Evolutionary conservation across 2,329 filamentous ascomycete genomes (phyloP), one percentile per base, ranked within the genome.

Genomic region (Diaporthe batatas): DNA sequence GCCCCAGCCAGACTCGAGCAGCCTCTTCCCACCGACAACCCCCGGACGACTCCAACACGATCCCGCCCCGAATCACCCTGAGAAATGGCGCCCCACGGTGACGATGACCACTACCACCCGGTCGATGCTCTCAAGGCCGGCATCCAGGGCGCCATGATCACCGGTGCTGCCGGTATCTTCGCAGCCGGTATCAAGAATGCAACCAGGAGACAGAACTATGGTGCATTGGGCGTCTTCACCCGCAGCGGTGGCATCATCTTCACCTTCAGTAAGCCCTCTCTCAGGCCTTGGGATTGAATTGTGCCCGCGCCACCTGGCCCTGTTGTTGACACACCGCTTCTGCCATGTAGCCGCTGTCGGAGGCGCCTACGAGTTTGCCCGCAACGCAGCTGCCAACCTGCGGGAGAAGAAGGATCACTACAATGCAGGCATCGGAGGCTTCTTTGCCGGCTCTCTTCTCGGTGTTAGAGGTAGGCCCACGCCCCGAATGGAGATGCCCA

Each of bases 381-480:
- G 89, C 78, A 89, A 88, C 77, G 93, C 94, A 65, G 88, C 92
- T 58, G 94, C 94, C 82, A 98, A 98, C 85, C 86, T 98, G 76
- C 92, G 95, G 79, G 88, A 95, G 83, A 94, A 93, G 85, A 90
- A 98, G 73, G 95, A 98, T 81, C 86, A 87, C 76, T 92, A 89
- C 84, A 96, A 95, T 82, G 86, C 91, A 71, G 89, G 90, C 53
- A 86, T 95, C 75, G 94, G 91, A 76, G 94, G 94, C 71, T 94
- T 96, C 83, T 85, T 93, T 67, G 91, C 89, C 65, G 95, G 95
- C 76, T 86, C 91, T 55, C 86, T 94, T 70, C 79, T 95, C 58
- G 95, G 94, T 70, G 81, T 97, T 73, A 86, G 87, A 78, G 89
- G 95, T 97, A 89, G 73, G 90, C 79, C 72, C 21, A 72, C 14